Base-by-base conservation (phyloP, 2,329 filamentous ascomycete genomes). In the Fusarium aywerte region DNA sequence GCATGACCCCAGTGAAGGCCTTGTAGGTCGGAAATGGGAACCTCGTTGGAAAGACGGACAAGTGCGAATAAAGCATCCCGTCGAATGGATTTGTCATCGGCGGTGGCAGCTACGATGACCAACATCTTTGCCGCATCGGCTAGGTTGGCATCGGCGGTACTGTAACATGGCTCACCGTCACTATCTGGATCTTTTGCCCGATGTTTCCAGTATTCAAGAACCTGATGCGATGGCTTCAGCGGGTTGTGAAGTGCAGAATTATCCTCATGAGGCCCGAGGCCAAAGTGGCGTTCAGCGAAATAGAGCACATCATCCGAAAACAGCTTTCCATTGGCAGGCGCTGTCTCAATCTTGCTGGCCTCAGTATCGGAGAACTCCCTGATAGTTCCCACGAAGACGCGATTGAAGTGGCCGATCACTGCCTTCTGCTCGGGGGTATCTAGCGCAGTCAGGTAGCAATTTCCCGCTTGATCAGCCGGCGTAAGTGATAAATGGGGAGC, bases 51-150 rank as follows among this genome's bases (percentile, higher is more conserved):
- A 9, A 58, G 55, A 4, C 15, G 27, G 2, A 32, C 4, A 0
- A 58, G 20, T 6, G 20, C 50, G 1, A 27, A 47, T 16, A 58
- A 16, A 3, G 39, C 39, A 6, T 56, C 39, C 4, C 20, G 39
- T 0, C 49, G 49, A 5, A 9, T 54, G 1, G 5, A 0, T 4
- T 55, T 31, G 4, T 20, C 4, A 1, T 32, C 38, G 2, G 15
- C 21, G 0, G 13, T 25, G 6, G 55, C 50, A 18, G 55, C 38
- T 13, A 27, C 16, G 18, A 56, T 39, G 4, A 58, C 50, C 12
- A 58, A 1, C 39, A 56, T 56, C 9, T 58, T 58, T 0, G 38
- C 55, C 4, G 55, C 55, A 1, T 58, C 55, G 1, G 55, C 55
- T 3, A 56, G 9, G 4, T 33, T 6, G 1, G 7, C 55, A 16